Evolutionary conservation across 352 stramenopile species (phyloP), one percentile per base, ranked within the genome.

Genomic region (Phytophthora europaea): DNA sequence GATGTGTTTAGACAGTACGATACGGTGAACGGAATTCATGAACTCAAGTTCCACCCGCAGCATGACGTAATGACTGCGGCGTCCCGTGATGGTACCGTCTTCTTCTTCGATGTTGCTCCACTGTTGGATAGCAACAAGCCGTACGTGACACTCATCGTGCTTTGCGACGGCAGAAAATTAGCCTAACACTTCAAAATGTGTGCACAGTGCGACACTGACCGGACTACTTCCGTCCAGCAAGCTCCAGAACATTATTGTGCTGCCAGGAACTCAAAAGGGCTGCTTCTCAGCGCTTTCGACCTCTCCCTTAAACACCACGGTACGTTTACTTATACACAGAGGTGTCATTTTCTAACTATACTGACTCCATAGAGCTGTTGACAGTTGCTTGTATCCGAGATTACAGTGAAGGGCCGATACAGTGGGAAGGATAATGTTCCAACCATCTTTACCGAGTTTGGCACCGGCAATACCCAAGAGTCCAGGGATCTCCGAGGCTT

Each of bases 31-130:
- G 87, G 88, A 15, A 61, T 93, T 3, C 76, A 79, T 23, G 87
- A 95, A 31, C 67, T 95, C 23, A 88, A 78, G n/a, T 83, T 90
- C 9, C 85, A 94, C 45, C 59, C 66, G 9, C 76, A 89, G 33
- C 87, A 95, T 50, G 80, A 88, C 7, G 65, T 85, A 2, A 78
- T 92, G 51, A 90, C 75, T 15, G 85, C 78, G 12, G 67, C 82
- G 8, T 83, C 78, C 20, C 89, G 83, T 34, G 88, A 94, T 40
- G 88, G 88, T n/a, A 85, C 79, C 0, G 75, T 89, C 9, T 94
- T 87, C 67, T 88, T 94, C 48, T 89, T 93, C 45, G 85, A 95
- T 28, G 69, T 92, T 26, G 72, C 80, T 0, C 80, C 79, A 13
- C 51, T 94, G 26, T 65, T 86, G 4, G 72, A 79, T 9, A 81